These are phyloP conservation scores for Aureobasidium namibiae DNA, from an alignment of 2,329 filamentous ascomycete genomes.

Conservation along the genomic window DNA sequence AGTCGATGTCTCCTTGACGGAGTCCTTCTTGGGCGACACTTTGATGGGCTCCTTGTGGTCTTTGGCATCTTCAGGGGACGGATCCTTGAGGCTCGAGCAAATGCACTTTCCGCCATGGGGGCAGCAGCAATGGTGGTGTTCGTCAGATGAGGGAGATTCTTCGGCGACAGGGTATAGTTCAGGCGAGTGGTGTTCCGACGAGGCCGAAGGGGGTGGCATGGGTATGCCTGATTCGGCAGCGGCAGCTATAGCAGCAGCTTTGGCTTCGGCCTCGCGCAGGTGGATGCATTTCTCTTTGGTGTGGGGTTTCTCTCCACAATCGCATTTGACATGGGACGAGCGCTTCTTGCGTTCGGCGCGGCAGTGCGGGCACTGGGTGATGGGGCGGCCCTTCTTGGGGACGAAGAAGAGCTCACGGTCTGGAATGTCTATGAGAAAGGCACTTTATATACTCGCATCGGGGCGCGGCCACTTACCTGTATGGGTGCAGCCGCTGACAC, in stretches of 20 bases:
- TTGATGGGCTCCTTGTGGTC: conserved; percentile 18
- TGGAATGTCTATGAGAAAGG: conserved; percentile 30
- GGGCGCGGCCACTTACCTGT: conserved; percentile 56
- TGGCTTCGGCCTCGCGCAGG: conserved; percentile 29
- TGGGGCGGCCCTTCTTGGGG: conserved; percentile 94
- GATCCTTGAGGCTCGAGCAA: conserved; percentile 49
- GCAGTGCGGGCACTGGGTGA: conserved; percentile 97
- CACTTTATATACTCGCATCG: background rate
- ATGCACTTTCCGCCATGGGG: conserved; percentile 51
- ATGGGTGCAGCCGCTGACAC: conserved; percentile 97
- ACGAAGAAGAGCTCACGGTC: conserved; percentile 89
- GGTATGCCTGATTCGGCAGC: background rate
- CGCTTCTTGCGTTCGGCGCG: conserved; percentile 93
- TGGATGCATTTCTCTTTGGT: conserved; percentile 41
- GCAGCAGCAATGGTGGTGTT: conserved; percentile 44
- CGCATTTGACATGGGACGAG: conserved; percentile 88
- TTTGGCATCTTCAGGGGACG: conserved; percentile 14
- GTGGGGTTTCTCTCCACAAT: conserved; percentile 80
- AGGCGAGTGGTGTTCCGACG: conserved; percentile 17
- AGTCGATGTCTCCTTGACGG: conserved; percentile 18
- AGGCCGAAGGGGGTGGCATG: background rate
- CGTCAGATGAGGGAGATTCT: conserved; percentile 23
- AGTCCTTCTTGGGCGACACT: conserved; percentile 46
- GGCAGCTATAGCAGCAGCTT: conserved; percentile 17
- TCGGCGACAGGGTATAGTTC: conserved; percentile 26